Evolutionary conservation across 2,329 filamentous ascomycete genomes (phyloP).

Genomic region (Penicillium sp.): DNA sequence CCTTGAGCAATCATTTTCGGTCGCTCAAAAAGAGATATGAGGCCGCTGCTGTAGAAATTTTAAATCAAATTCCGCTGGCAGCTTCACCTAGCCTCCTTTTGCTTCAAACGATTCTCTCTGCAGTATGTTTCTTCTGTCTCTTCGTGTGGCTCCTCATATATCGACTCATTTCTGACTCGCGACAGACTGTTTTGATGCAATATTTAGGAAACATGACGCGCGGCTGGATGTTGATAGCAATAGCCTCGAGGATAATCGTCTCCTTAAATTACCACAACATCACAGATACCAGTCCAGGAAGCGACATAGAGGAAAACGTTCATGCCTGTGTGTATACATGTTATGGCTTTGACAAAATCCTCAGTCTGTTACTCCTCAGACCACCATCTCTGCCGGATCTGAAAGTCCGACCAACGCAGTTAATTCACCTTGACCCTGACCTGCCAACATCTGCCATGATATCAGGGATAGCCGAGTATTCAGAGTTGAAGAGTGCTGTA

Average conservation of each 20-base stretch:
- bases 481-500: conserved; percentile 15
- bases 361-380: conserved; percentile 23
- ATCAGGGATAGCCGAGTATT: conserved; percentile 17
- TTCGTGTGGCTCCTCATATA: background rate
- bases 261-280: conserved; percentile 27
- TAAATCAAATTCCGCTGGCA: conserved; percentile 19
- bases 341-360: conserved; percentile 24
- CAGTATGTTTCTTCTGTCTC: conserved; percentile 1
- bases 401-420: conserved; percentile 16
- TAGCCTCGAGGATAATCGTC: conserved; percentile 19
- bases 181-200: conserved; percentile 21
- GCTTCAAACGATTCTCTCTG: conserved; percentile 23
- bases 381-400: conserved; percentile 22
- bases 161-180: background rate
- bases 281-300: conserved; percentile 13
- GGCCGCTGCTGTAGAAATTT: conserved; percentile 15
- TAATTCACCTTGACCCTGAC: conserved; percentile 21
- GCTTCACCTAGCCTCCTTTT: conserved; percentile 21
- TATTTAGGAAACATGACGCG: conserved; percentile 23
- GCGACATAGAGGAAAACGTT: conserved; percentile 20
- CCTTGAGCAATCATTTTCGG: conserved; percentile 17
- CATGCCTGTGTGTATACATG: conserved; percentile 23
- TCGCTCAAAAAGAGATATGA: conserved; percentile 22
- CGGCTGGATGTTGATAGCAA: conserved; percentile 23
- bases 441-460: conserved; percentile 20